A percentile compares a stretch with the other conserved stretches of the same genome.
phyloP scores from a whole-genome alignment of 257 asterid species.

The Penstemon barbatus region DNA sequence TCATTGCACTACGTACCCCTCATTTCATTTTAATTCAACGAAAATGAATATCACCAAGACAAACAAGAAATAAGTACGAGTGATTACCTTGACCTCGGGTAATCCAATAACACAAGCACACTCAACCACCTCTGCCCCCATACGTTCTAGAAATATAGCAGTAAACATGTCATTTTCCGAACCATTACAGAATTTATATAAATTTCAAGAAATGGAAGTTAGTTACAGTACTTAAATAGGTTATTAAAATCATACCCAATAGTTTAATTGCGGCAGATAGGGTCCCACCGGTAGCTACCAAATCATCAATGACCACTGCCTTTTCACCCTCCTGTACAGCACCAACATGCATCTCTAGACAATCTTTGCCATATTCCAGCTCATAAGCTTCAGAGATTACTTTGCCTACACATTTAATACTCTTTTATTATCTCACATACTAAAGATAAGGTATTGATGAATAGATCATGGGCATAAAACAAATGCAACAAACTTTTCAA shows the following conservation, averaged over 20 bases:
- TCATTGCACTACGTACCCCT: neutral
- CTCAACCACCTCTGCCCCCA: conserved; percentile 77
- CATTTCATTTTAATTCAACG: neutral
- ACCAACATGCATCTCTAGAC: conserved; percentile 78
- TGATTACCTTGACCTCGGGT: conserved; percentile 64
- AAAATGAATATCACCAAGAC: neutral
- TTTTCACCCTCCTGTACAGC: conserved; percentile 64
- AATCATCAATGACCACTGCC: conserved; percentile 71
- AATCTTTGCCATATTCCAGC: conserved; percentile 77
- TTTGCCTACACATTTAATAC: conserved; percentile 44
- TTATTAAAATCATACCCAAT: conserved; percentile 40
- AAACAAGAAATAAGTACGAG: neutral
- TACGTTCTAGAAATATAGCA: conserved; percentile 41
- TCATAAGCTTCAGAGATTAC: conserved; percentile 63
- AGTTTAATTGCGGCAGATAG: conserved; percentile 77
- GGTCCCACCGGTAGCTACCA: conserved; percentile 91
- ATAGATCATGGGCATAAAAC: conserved; percentile 4
- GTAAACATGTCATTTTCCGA: neutral
- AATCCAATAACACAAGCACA: conserved; percentile 81
- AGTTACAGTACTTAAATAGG: too few relatives aligned
- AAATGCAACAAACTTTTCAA: conserved; percentile 7
- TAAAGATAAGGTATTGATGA: conserved; percentile 3
- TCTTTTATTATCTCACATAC: neutral
- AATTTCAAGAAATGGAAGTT: neutral
- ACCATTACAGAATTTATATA: neutral